These are phyloP conservation scores for Candida ulmi DNA, from an alignment of 805 yeast species.

Conservation along the genomic window DNA sequence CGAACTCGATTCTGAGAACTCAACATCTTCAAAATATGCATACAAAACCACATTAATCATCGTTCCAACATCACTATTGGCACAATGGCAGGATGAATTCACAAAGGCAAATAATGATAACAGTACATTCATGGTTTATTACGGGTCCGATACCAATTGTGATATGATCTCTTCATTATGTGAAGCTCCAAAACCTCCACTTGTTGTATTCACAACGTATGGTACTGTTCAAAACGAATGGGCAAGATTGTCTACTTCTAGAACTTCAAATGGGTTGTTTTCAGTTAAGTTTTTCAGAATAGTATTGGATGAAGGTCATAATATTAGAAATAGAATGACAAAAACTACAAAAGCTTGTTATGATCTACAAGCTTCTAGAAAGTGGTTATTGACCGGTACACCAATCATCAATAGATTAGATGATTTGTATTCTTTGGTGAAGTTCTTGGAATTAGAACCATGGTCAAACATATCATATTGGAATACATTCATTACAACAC, in stretches of 20 bases:
- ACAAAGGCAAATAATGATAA: constrained; percentile 45
- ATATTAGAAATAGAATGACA: constrained; percentile 71
- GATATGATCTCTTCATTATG: constrained; percentile 48
- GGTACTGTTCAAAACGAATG: constrained; percentile 83
- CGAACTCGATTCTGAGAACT: constrained; percentile 4
- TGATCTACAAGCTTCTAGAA: constrained; percentile 55
- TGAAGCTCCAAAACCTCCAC: constrained; percentile 42
- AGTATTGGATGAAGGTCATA: constrained; percentile 88
- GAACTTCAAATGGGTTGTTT: constrained; percentile 45
- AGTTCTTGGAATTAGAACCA: constrained; percentile 76
- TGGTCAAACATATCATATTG: constrained; percentile 85
- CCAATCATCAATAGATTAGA: constrained; percentile 87
- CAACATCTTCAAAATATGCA: constrained; percentile 43
- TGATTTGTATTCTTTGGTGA: constrained; percentile 74
- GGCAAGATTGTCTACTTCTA: constrained; percentile 29
- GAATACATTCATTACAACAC: constrained; percentile 79
- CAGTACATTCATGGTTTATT: constrained; percentile 55
- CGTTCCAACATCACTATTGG: constrained; percentile 85
- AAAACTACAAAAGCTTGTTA: constrained; percentile 75
- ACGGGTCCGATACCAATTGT: constrained; percentile 56
- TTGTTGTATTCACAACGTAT: constrained; percentile 76
- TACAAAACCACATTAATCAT: constrained; percentile 68
- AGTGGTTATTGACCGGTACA: constrained; percentile 90
- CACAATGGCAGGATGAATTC: constrained; percentile 89
- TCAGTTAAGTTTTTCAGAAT: constrained; percentile 71